Evolutionary conservation across 2,329 filamentous ascomycete species (phyloP), one percentile per base, ranked within the genome.

Genomic region (Alternaria gansuensis): DNA sequence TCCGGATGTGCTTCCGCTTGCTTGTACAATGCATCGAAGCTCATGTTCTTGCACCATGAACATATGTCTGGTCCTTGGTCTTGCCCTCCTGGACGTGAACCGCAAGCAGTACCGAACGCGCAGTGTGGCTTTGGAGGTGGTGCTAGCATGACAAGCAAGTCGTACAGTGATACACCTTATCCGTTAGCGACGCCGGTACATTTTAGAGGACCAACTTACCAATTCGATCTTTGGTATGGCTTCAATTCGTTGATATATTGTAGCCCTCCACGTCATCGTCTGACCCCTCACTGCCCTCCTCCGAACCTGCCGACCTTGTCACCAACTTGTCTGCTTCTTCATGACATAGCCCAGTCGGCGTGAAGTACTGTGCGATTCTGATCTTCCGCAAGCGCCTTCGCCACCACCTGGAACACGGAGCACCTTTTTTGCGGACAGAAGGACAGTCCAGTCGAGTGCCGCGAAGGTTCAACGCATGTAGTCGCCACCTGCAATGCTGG

Each of bases 201-300:
- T 59, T 57, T 13, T 59, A 59, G 59, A 34, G 34, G 41, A 37
- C 26, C 8, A 36, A 51, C 10, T 23, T n/a, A 31, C 36, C 34
- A 36, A 39, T 28, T 51, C 11, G 33, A 10, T 6, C 31, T 9
- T 26, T 21, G 21, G 14, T 54, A 41, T n/a, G 24, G 28, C 29
- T 36, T 65, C 54, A 67, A 49, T 33, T 40, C 24, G 63, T 46
- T 34, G 61, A 45, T 44, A 52, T 46, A 57, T 70, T 65, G 59
- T 71, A 69, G 29, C 62, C 67, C 31, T 72, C 66, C 24, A 67
- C 68, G 59, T 71, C 69, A 62, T 72, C 65, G 33, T 70, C 67
- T 10, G 43, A 64, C 28, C 39, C 65, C 24, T 67, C 63, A 52
- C 40, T 59, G 41, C 54, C 56, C 51, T 62, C 64, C 60, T 60